Conservation (phyloP, 2,329 filamentous ascomycete genomes). For the Orbilia oligospora region DNA sequence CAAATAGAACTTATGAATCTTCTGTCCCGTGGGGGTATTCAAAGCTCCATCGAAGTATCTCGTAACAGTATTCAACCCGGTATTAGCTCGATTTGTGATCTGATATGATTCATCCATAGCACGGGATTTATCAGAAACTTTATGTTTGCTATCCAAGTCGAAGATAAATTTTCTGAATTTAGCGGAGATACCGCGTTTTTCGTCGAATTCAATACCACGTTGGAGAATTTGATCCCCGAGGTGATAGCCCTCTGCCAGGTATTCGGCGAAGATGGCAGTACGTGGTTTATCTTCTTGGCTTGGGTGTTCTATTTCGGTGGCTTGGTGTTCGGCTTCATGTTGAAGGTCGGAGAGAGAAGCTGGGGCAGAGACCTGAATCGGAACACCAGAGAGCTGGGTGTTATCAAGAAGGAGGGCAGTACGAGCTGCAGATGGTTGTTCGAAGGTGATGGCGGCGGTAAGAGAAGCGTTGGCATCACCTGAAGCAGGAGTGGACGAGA, state of each 20-base stretch:
- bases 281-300: conserved; percentile 97
- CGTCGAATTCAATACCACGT: conserved; percentile 80
- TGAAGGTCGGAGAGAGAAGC: conserved; percentile 75
- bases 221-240: conserved; percentile 74
- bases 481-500: conserved; percentile 78
- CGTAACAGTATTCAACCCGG: conserved; percentile 72
- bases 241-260: conserved; percentile 93
- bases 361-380: conserved; percentile 83
- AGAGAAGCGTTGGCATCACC: conserved; percentile 76
- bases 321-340: conserved; percentile 72
- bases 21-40: conserved; percentile 88
- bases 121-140: conserved; percentile 88
- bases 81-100: conserved; percentile 78
- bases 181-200: conserved; percentile 86
- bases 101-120: conserved; percentile 87
- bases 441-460: conserved; percentile 92
- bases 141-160: conserved; percentile 85
- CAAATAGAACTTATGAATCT: conserved; percentile 88
- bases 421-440: conserved; percentile 96
- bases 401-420: conserved; percentile 97
- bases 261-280: conserved; percentile 92
- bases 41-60: conserved; percentile 95
- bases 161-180: conserved; percentile 77
- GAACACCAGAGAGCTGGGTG: conserved; percentile 84
- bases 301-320: conserved; percentile 74